Base-by-base conservation (phyloP, 75 land plant genomes). In the Gnetum montanum region DNA sequence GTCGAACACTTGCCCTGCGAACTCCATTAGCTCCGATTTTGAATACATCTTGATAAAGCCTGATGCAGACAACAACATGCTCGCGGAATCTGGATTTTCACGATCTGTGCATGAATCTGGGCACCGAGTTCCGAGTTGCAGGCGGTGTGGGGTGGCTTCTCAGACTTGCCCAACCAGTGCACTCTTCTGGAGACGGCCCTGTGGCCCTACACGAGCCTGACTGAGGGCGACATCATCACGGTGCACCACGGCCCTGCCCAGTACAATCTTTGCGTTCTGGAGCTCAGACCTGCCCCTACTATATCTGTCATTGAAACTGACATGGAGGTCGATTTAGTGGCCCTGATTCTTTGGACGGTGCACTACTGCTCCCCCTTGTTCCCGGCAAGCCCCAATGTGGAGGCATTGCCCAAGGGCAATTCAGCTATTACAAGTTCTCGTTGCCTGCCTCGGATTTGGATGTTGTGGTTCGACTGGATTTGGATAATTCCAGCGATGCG, bases 221-320 rank as follows among this genome's bases (percentile, higher is more conserved):
- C 97, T 30, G 53, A 79, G 60, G 82, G 76, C 43, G 95, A 92
- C 49, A 8, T 88, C 12, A 44, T 92, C 6, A 70, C 57, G 1
- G 96, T 92, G 6, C 59, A 74, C n/a, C 69, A 80, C 70, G 97
- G 86, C 31, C 79, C 74, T 1, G 41, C 74, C 5, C 64, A 69
- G n/a, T 79, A 92, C 58, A 70, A 62, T 26, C 54, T 92, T 59
- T 49, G 55, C 4, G 97, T 92, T 25, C 70, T 88, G 43, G 90
- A 88, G 59, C 76, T 92, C 23, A 81, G 70, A 28, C 97, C 97
- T 6, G 28, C 75, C 24, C 62, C 85, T 19, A 65, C 70, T 60
- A 72, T 92, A 3, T 92, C 97, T 52, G 95, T 92, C 12, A 50
- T 92, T 5, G 97, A 92, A 62, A 92, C 97, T 40, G 97, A 92